Percentiles rank a stretch among this genome's conserved stretches.
phyloP scores from a whole-genome alignment of 2,329 filamentous ascomycete genomes.

The Hypocreales sp. region DNA sequence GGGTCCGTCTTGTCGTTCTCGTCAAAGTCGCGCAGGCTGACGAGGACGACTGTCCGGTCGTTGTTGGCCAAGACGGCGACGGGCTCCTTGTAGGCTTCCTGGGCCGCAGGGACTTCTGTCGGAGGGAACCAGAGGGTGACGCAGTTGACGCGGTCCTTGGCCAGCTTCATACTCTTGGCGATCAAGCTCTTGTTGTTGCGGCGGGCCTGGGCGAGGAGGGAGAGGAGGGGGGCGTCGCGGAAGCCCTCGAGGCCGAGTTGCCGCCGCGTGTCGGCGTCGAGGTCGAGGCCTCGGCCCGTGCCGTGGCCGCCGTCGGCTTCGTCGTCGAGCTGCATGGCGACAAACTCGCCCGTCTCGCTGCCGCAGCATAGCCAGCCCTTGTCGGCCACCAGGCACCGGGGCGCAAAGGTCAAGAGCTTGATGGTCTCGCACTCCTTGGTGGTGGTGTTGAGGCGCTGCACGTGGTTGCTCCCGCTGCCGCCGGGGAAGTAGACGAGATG shows the following conservation, averaged over 20 bases:
- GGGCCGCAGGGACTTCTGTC: slow-evolving; percentile 9
- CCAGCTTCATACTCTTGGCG: slow-evolving; percentile 36
- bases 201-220: slow-evolving; percentile 21
- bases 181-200: slow-evolving; percentile 27
- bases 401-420: slow-evolving; percentile 53
- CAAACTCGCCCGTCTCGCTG: slow-evolving; percentile 76
- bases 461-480: slow-evolving; percentile 46
- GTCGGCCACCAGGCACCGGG: slow-evolving; percentile 77
- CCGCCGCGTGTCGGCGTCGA: slow-evolving; percentile 5
- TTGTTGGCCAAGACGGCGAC: slow-evolving; percentile 79
- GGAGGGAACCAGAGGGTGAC: slow-evolving; percentile 48
- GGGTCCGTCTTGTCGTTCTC: slow-evolving; percentile 31
- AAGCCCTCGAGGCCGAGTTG: slow-evolving; percentile 18
- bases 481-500: slow-evolving; percentile 76
- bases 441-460: slow-evolving; percentile 54
- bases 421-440: slow-evolving; percentile 59
- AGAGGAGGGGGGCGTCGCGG: slow-evolving; percentile 18
- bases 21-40: slow-evolving; percentile 51
- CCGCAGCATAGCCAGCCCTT: slow-evolving; percentile 85
- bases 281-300: slow-evolving; percentile 8
- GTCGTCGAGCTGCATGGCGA: slow-evolving; percentile 51
- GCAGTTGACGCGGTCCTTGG: slow-evolving; percentile 49
- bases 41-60: slow-evolving; percentile 76
- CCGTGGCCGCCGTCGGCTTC: slow-evolving; percentile 13
- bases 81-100: slow-evolving; percentile 29